A percentile compares a stretch with the other conserved stretches of the same genome.
phyloP scores from a whole-genome alignment of 441 rosid genomes.

The Corymbia citriodora region DNA sequence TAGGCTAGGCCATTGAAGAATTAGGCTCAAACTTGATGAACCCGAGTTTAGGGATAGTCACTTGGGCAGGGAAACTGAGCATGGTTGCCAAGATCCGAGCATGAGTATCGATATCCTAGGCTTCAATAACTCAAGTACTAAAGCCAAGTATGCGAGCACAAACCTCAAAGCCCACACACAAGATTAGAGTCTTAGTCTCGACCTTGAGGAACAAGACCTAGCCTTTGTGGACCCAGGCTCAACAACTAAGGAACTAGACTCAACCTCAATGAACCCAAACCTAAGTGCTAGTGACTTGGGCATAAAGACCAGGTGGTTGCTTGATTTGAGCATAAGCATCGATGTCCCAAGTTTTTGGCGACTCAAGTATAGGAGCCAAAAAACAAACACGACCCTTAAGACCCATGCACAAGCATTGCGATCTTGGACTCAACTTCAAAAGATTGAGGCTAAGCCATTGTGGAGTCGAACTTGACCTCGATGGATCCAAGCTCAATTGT shows the following conservation, averaged over 20 bases:
- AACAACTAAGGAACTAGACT: not conserved
- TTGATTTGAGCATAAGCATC: not conserved
- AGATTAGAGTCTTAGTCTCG: rapidly evolving
- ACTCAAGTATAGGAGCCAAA: rapidly evolving
- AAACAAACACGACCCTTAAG: rapidly evolving
- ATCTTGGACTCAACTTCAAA: not conserved
- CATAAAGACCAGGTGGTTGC: rapidly evolving
- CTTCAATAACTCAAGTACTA: rapidly evolving
- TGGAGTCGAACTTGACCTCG: rapidly evolving
- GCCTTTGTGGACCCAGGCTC: not conserved
- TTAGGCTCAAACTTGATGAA: not conserved
- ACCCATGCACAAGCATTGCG: not conserved
- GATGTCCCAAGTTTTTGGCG: not conserved
- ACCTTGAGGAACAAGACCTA: not conserved
- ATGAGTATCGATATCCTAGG: rapidly evolving
- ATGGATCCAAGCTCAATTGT: not conserved
- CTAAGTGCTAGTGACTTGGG: rapidly evolving
- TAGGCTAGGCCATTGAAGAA: rapidly evolving
- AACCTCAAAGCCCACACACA: not conserved
- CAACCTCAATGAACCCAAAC: not conserved
- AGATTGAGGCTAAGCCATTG: not conserved
- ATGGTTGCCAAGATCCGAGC: not conserved
- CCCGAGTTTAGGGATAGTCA: too few relatives aligned
- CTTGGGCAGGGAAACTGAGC: rapidly evolving
- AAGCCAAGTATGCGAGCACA: rapidly evolving